Evolutionary conservation across 257 asterid species (phyloP).

Genomic region (Salvia hispanica): DNA sequence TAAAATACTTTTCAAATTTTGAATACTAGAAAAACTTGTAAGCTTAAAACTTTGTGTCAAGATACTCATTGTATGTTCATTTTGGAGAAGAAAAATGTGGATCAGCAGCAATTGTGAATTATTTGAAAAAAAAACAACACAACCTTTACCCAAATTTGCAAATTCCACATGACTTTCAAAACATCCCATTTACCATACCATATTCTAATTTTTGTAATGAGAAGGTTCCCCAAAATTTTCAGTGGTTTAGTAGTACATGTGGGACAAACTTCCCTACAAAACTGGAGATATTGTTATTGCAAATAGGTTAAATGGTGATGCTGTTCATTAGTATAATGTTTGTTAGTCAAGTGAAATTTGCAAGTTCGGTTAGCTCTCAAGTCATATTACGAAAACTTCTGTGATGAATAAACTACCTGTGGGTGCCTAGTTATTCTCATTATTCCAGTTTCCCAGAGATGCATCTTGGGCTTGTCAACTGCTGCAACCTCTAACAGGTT

Average conservation of each 20-base stretch:
- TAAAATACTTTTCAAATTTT: background rate
- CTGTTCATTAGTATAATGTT: background rate
- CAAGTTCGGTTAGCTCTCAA: too few relatives aligned
- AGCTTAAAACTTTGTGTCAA: background rate
- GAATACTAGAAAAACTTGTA: background rate
- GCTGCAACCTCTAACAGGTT: constrained; percentile 95
- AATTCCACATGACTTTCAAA: background rate
- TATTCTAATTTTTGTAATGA: background rate
- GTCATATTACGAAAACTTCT: background rate
- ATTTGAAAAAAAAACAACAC: background rate
- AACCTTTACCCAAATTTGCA: background rate
- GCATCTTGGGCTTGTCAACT: constrained; percentile 96
- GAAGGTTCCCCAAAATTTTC: background rate
- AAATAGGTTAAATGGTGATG: background rate
- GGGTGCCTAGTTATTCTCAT: constrained; percentile 98
- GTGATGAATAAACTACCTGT: constrained; percentile 57
- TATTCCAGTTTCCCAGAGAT: constrained; percentile 99
- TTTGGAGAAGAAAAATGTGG: background rate
- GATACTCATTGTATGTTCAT: background rate
- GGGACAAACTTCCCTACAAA: background rate
- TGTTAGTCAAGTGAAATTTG: background rate
- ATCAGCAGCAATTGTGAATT: constrained; percentile 3
- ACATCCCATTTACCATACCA: background rate
- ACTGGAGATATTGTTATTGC: background rate
- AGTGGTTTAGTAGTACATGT: background rate